Base-by-base conservation (phyloP, 2,329 filamentous ascomycete genomes). In the Fusarium sp. region DNA sequence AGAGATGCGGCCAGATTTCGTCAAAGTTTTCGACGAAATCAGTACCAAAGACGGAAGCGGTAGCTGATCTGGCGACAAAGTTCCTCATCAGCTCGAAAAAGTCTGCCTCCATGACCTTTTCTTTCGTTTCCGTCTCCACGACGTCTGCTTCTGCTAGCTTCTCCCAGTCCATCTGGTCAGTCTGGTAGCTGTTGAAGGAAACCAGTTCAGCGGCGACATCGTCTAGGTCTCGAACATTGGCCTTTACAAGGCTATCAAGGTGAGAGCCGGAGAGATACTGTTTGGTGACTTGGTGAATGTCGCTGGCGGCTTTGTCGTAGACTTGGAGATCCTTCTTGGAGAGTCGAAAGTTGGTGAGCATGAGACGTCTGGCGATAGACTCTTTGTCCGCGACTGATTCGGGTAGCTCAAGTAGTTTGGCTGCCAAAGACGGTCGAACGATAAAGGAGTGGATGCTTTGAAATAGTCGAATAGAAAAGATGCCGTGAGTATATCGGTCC, bases 1-100 rank as follows among this genome's bases (percentile, higher is more conserved):
- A 85, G 40, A 85, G 68, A 14, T 79, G 72, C 36, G 80, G 70
- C 78, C 81, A 83, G 22, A 84, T 79, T 1, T 83, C 80, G 4
- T 81, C 79, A 16, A 82, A 84, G 70, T 85, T 83, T 31, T 84
- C 79, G 51, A 83, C 78, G 73, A 85, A 83, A 66, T 85, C 81
- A 4, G 80, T 81, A n/a, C 84, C 84, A 55, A 84, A 81, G 6
- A 85, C 74, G 2, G 81, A 78, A 5, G 77, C 70, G 14, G 79
- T 83, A 10, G 81, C 79, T 3, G 82, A 80, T 22, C 75, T 77
- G 29, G 81, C 80, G 10, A 83, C 76, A 65, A 83, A 84, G 65
- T 81, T 81, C 16, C 79, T 81, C 4, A 80, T 73, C 33, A 84
- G 69, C 22, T 79, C 78, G 46, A 79, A 77, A 51, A 83, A 71